Evolutionary conservation across 306 rosid species (phyloP).

Genomic region (Quercus cerris): DNA sequence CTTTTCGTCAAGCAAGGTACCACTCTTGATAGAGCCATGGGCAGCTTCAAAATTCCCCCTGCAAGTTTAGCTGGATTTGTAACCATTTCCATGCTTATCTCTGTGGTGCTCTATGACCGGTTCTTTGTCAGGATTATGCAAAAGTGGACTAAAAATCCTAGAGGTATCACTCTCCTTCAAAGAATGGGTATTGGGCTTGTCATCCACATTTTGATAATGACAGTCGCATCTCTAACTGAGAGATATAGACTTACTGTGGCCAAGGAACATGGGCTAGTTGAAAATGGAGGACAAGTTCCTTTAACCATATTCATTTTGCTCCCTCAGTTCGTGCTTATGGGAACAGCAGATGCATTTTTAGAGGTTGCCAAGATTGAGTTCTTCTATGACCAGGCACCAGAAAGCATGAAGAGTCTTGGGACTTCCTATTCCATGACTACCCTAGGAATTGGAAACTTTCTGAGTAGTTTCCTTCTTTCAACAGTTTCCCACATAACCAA

Average conservation of each 20-base stretch:
- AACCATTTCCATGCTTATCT: slow-evolving; percentile 70
- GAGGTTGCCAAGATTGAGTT: slow-evolving; percentile 85
- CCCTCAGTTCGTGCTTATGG: slow-evolving; percentile 84
- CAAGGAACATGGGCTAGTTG: slow-evolving; percentile 28
- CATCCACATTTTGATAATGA: slow-evolving; percentile 61
- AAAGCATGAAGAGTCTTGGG: slow-evolving; percentile 83
- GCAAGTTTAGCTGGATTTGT: slow-evolving; percentile 74
- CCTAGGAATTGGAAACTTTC: slow-evolving; percentile 73
- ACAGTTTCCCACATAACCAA: slow-evolving; percentile 61
- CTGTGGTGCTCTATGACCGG: slow-evolving; percentile 74
- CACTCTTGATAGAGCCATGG: slow-evolving; percentile 64
- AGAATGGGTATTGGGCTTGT: slow-evolving; percentile 82
- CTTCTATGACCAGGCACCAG: slow-evolving; percentile 92
- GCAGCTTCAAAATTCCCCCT: slow-evolving; percentile 69
- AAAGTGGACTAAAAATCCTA: slow-evolving; percentile 58
- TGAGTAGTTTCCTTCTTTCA: slow-evolving; percentile 76
- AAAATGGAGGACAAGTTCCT: slow-evolving; percentile 56
- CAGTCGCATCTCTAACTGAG: slow-evolving; percentile 64
- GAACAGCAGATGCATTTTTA: slow-evolving; percentile 72
- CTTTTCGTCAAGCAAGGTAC: slow-evolving; percentile 92
- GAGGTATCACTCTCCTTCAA: slow-evolving; percentile 87
- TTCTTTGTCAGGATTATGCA: slow-evolving; percentile 62
- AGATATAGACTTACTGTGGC: slow-evolving; percentile 60
- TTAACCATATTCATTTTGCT: slow-evolving; percentile 67
- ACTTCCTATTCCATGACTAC: slow-evolving; percentile 73